These are phyloP conservation scores for Pestalotiopsis sp. DNA, from an alignment of 2,329 filamentous ascomycete genomes.

Conservation along the genomic window DNA sequence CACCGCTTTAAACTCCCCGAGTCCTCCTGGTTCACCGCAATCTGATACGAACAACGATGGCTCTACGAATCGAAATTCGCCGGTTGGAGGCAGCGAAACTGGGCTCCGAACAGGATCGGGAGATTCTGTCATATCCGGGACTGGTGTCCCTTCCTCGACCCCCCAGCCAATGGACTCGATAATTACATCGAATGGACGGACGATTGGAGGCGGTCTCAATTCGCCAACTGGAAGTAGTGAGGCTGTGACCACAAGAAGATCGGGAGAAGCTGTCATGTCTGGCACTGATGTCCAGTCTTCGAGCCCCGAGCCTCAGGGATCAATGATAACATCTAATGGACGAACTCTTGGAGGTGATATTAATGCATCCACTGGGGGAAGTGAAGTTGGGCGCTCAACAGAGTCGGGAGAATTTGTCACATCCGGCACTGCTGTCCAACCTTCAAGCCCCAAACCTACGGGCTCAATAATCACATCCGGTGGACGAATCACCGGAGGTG, in stretches of 20 bases:
- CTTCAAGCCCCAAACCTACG: neutral
- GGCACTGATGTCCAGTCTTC: neutral
- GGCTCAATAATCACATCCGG: neutral
- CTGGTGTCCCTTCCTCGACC: neutral
- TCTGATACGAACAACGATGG: neutral
- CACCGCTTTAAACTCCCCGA: neutral
- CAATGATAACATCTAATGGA: neutral
- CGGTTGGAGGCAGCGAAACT: neutral
- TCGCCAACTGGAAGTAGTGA: neutral
- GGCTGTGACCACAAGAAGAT: too few relatives aligned
- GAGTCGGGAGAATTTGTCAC: too few relatives aligned
- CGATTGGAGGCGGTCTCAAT: neutral
- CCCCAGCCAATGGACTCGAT: neutral
- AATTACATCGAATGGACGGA: neutral
- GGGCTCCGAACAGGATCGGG: neutral
- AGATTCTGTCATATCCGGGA: neutral
- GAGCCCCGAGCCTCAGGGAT: neutral
- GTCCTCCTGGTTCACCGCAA: neutral
- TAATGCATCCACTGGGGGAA: neutral
- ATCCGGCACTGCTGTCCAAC: neutral
- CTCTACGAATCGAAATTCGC: neutral
- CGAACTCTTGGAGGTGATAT: neutral
- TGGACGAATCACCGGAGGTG: neutral
- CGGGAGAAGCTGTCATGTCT: too few relatives aligned
- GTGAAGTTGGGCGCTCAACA: neutral